Conservation (phyloP, 1,139 yeast genomes). For the Kodamaea ohmeri region DNA sequence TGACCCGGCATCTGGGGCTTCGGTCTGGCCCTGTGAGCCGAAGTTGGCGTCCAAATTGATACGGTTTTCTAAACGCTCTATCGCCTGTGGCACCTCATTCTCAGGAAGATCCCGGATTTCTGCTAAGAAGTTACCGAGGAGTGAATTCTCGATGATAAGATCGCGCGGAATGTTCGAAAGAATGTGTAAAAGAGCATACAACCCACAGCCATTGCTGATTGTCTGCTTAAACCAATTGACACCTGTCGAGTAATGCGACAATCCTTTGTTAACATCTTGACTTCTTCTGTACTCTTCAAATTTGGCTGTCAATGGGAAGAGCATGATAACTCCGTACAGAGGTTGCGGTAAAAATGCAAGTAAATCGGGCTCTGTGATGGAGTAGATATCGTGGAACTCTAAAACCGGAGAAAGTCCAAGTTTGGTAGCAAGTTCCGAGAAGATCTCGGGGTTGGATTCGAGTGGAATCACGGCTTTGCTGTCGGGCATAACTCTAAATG, state of each 20-base stretch:
- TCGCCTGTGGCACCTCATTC: constrained; percentile 41
- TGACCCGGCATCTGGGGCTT: constrained; percentile 69
- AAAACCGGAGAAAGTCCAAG: constrained; percentile 65
- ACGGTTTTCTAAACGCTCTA: constrained; percentile 52
- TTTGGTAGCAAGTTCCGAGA: constrained; percentile 63
- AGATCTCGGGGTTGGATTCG: constrained; percentile 87
- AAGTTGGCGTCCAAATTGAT: constrained; percentile 53
- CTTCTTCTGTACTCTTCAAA: constrained; percentile 53
- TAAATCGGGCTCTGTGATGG: constrained; percentile 76
- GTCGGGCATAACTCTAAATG: constrained; percentile 8
- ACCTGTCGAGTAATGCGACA: constrained; percentile 9
- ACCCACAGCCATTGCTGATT: constrained; percentile 88
- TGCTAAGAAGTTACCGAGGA: constrained; percentile 25
- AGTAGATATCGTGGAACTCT: constrained; percentile 76
- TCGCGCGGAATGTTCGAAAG: constrained; percentile 60
- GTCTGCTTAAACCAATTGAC: constrained; percentile 79
- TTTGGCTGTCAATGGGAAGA: constrained; percentile 71
- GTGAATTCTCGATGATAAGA: constrained; percentile 36
- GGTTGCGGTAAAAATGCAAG: constrained; percentile 82
- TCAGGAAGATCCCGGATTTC: constrained; percentile 16
- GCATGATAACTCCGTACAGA: constrained; percentile 64
- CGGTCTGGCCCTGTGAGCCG: constrained; percentile 73
- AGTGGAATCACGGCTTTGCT: constrained; percentile 63
- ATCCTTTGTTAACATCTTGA: constrained; percentile 26
- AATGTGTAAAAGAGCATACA: constrained; percentile 81